phyloP scores from a whole-genome alignment of 148 eudicot genomes.

The Cornus suecica region DNA sequence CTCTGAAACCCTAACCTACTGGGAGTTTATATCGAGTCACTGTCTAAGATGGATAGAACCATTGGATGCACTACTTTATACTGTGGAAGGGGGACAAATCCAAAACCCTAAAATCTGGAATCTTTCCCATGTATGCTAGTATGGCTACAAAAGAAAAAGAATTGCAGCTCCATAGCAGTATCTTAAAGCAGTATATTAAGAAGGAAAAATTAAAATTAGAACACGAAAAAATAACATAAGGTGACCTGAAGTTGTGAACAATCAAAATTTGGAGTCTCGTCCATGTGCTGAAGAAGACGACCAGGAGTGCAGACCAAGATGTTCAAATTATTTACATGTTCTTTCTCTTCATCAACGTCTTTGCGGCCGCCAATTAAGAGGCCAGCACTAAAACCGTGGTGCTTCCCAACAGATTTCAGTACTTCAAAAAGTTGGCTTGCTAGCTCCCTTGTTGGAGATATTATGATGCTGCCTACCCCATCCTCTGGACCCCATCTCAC shows the following conservation, averaged over 20 bases:
- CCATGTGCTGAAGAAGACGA: slow-evolving; percentile 96
- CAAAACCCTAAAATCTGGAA: not conserved
- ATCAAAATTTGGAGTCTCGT: slow-evolving; percentile 88
- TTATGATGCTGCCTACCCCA: slow-evolving; percentile 89
- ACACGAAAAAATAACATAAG: not conserved
- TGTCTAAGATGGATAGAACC: too few relatives aligned
- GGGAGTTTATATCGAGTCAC: too few relatives aligned
- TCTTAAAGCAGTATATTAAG: not conserved
- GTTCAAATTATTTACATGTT: slow-evolving; percentile 75
- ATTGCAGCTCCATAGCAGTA: not conserved
- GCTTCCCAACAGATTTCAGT: slow-evolving; percentile 69
- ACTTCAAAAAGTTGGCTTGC: slow-evolving; percentile 81
- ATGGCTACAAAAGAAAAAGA: not conserved
- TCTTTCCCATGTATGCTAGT: not conserved
- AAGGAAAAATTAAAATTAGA: not conserved
- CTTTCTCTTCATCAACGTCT: slow-evolving; percentile 76
- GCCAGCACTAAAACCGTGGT: slow-evolving; percentile 89
- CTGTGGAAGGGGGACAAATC: not conserved
- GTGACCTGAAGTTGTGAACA: slow-evolving; percentile 95
- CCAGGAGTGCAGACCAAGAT: slow-evolving; percentile 94
- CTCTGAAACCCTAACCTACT: too few relatives aligned
- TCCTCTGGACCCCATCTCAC: slow-evolving; percentile 86
- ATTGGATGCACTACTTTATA: too few relatives aligned
- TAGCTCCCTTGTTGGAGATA: slow-evolving; percentile 93
- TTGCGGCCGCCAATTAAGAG: slow-evolving; percentile 94